Percentiles rank a stretch among this genome's conserved stretches.
These are phyloP conservation scores for Gastrodia elata DNA, from an alignment of 106 monocot species.

Conservation along the genomic window DNA sequence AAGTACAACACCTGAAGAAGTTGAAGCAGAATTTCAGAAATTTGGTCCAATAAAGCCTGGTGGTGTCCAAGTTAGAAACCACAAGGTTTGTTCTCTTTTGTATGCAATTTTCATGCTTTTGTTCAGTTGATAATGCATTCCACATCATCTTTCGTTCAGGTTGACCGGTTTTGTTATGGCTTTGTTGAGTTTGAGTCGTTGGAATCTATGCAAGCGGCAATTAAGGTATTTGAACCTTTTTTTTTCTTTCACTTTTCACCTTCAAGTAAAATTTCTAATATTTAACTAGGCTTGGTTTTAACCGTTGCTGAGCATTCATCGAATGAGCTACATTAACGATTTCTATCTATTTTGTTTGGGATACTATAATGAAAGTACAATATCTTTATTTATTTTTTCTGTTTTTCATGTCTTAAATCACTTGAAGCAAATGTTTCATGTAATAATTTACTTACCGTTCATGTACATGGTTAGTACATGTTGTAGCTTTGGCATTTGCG, in stretches of 20 bases:
- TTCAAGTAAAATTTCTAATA: neutral
- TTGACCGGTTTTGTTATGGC: constrained; percentile 38
- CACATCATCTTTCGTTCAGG: constrained; percentile 12
- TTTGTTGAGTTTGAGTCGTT: constrained; percentile 51
- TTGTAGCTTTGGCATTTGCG: too few relatives aligned
- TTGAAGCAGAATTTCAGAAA: constrained; percentile 60
- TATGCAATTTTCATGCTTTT: neutral
- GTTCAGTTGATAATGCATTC: neutral
- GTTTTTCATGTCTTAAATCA: neutral
- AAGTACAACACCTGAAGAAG: constrained; percentile 38
- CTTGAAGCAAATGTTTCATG: neutral
- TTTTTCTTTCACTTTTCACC: neutral
- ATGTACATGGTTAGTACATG: too few relatives aligned
- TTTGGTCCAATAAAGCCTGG: constrained; percentile 71
- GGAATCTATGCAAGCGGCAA: constrained; percentile 48
- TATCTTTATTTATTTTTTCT: neutral
- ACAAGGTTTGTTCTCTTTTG: constrained; percentile 44
- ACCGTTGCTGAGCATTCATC: neutral
- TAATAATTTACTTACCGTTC: too few relatives aligned
- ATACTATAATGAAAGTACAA: neutral
- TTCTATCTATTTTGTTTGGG: neutral
- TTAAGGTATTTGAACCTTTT: constrained; percentile 28
- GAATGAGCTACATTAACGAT: neutral
- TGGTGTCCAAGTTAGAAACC: constrained; percentile 89
- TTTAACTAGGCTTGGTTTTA: neutral